Percentiles rank a stretch among this genome's conserved stretches.
phyloP scores from a whole-genome alignment of 257 asterid species.

The Plantago elongata region DNA sequence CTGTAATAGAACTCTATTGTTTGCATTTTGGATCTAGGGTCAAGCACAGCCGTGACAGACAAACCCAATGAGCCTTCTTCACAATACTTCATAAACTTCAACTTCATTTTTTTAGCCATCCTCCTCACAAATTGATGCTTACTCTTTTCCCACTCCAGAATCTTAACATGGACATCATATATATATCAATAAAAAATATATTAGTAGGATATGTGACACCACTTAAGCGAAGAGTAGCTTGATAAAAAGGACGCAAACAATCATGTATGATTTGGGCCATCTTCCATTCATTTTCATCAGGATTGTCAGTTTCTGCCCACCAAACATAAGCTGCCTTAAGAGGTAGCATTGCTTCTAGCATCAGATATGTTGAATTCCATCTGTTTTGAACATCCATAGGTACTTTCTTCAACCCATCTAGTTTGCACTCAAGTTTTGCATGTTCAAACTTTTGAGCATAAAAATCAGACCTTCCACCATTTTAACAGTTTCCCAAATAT shows the following conservation, averaged over 20 bases:
- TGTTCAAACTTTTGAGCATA: neutral
- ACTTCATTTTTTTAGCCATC: no score
- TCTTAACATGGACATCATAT: no score
- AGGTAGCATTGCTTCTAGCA: neutral
- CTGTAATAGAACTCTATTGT: no score
- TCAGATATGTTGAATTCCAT: neutral
- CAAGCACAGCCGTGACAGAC: no score
- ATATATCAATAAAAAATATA: no score
- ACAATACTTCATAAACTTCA: no score
- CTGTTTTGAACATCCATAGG: neutral
- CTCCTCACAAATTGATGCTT: no score
- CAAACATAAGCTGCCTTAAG: neutral
- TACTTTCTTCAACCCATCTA: neutral
- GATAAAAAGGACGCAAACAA: neutral
- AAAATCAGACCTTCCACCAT: neutral
- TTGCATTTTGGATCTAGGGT: no score
- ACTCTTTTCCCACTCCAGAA: no score
- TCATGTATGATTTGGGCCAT: neutral
- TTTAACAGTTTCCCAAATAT: neutral
- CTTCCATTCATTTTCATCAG: no score
- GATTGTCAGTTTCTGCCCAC: neutral
- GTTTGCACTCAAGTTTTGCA: neutral
- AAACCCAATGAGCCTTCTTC: no score
- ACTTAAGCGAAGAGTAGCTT: neutral
- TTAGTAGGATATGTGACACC: no score